Percentiles rank a stretch among this genome's conserved stretches.
Conservation (phyloP, 2,329 filamentous ascomycete genomes). For the Leptoxyphium fumago region DNA sequence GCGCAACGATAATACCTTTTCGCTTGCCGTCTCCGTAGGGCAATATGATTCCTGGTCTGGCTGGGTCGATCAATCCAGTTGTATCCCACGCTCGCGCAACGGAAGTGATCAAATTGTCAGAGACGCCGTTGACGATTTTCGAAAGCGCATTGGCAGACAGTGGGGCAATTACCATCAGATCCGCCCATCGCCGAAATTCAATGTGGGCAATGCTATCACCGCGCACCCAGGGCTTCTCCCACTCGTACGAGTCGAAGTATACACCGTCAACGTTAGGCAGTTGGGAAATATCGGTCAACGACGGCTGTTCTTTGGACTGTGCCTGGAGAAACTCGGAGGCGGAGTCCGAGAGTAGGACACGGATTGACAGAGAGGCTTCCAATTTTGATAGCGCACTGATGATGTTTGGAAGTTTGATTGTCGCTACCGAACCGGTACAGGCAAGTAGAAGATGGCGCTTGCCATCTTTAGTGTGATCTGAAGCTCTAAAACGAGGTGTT, state of each 20-base stretch:
- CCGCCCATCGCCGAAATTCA: constrained; percentile 67
- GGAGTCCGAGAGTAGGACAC: constrained; percentile 64
- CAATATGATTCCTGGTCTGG: constrained; percentile 10
- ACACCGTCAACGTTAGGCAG: constrained; percentile 65
- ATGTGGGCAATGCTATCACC: constrained; percentile 80
- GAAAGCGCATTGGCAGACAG: constrained; percentile 74
- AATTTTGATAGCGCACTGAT: constrained; percentile 36
- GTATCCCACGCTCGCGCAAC: constrained; percentile 83
- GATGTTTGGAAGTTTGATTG: constrained; percentile 54
- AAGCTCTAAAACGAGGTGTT: constrained; percentile 14
- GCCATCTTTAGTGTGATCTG: constrained; percentile 29
- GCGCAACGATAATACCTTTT: constrained; percentile 60
- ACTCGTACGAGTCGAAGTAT: constrained; percentile 77
- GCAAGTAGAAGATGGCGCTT: constrained; percentile 51
- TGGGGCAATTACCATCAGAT: constrained; percentile 67
- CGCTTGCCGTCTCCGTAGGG: constrained; percentile 6
- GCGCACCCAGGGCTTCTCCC: constrained; percentile 62
- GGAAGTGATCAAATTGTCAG: constrained; percentile 58
- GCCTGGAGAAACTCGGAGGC: constrained; percentile 63
- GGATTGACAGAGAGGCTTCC: constrained; percentile 52
- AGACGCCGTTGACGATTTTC: constrained; percentile 65
- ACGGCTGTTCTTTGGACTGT: constrained; percentile 64
- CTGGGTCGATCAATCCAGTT: constrained; percentile 41
- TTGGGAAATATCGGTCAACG: constrained; percentile 40
- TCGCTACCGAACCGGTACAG: constrained; percentile 64